Percentiles rank a stretch among this genome's conserved stretches.
phyloP scores from a whole-genome alignment of 345 rosid species.

The Pistacia integerrima region DNA sequence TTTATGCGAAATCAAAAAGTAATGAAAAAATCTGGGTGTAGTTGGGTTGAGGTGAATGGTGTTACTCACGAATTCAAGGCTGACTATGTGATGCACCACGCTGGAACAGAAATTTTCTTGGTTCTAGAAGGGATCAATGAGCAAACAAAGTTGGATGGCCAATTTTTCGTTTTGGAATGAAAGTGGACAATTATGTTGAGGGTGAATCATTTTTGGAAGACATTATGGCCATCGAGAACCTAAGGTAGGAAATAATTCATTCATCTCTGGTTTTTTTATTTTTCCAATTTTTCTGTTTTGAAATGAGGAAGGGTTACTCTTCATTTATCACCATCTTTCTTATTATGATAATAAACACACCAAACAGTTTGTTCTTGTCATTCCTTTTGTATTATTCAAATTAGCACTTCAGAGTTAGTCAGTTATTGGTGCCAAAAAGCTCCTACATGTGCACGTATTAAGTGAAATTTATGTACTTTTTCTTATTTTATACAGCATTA shows the following conservation, averaged over 20 bases:
- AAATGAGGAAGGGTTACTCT: too few species aligned
- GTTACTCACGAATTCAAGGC: conserved; percentile 31
- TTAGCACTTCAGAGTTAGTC: too few species aligned
- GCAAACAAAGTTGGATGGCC: neutral
- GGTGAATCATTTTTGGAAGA: neutral
- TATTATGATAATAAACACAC: too few species aligned
- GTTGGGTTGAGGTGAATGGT: conserved; percentile 37
- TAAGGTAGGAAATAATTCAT: conserved; percentile 4
- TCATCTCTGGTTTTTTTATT: neutral
- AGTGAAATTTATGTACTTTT: too few species aligned
- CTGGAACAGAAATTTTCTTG: neutral
- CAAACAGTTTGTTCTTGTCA: too few species aligned
- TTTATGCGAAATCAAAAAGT: conserved; percentile 29
- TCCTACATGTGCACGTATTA: too few species aligned
- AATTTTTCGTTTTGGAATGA: neutral
- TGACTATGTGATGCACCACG: conserved; percentile 24
- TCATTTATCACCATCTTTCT: too few species aligned
- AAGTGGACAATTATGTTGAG: neutral
- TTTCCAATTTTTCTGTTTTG: neutral
- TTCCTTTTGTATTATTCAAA: too few species aligned
- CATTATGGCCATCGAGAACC: neutral
- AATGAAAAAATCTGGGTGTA: conserved; percentile 33
- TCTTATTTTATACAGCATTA: too few species aligned
- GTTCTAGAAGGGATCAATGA: conserved; percentile 17
- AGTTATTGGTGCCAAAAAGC: too few species aligned